phyloP scores from a whole-genome alignment of 129 eudicot species.

The Calendula officinalis region DNA sequence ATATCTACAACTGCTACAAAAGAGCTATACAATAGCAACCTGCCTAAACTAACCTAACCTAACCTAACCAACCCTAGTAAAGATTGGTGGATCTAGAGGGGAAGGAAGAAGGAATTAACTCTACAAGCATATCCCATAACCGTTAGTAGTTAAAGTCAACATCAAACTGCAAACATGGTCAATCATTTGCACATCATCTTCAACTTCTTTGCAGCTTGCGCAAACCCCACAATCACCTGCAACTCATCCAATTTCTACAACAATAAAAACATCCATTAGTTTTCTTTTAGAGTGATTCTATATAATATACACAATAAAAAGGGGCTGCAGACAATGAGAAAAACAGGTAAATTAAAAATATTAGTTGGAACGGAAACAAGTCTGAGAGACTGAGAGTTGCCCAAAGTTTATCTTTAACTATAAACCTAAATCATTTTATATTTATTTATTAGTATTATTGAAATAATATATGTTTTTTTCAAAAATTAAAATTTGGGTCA shows the following conservation, averaged over 20 bases:
- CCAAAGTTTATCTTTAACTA: no score
- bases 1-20: constrained; percentile 20
- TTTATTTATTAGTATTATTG: no score
- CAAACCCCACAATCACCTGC: constrained; percentile 62
- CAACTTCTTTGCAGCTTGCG: constrained; percentile 59
- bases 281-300: no score
- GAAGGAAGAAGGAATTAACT: constrained; percentile 14
- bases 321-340: background rate
- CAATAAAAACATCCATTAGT: background rate
- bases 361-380: no score
- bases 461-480: background rate
- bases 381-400: no score
- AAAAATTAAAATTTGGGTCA: background rate
- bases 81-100: background rate
- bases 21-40: constrained; percentile 5
- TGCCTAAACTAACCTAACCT: constrained; percentile 3
- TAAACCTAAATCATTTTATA: no score
- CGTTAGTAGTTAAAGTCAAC: constrained; percentile 34
- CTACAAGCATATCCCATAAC: constrained; percentile 15
- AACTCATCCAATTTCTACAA: constrained; percentile 70
- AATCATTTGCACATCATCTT: constrained; percentile 51
- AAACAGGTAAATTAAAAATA: no score
- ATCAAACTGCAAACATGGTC: constrained; percentile 20
- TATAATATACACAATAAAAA: background rate
- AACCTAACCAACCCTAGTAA: background rate